Evolutionary conservation across 768 basidiomycete species (phyloP).

Genomic region (Daedaleopsis nitida): DNA sequence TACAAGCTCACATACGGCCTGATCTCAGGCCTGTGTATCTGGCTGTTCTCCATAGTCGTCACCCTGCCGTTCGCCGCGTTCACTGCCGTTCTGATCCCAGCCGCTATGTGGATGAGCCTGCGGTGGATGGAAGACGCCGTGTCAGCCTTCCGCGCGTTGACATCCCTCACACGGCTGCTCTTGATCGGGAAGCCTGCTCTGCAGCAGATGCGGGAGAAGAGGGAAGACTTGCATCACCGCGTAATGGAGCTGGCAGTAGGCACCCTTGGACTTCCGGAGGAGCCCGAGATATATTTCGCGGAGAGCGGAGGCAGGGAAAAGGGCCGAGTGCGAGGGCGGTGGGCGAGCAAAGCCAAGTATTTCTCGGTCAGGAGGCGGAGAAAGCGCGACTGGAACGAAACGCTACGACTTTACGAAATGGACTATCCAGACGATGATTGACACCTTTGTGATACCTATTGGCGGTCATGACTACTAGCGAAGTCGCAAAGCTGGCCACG

Average conservation of each 20-base stretch:
- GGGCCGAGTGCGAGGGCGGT: constrained; percentile 63
- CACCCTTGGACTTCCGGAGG: constrained; percentile 60
- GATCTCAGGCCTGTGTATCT: constrained; percentile 70
- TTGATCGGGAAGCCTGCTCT: constrained; percentile 61
- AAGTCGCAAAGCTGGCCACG: no score
- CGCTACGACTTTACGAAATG: constrained; percentile 77
- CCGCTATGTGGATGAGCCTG: constrained; percentile 86
- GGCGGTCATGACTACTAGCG: background rate
- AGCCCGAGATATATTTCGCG: constrained; percentile 70
- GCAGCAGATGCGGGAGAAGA: constrained; percentile 50
- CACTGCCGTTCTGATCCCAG: constrained; percentile 63
- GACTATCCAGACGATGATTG: constrained; percentile 71
- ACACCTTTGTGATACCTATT: background rate
- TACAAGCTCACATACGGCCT: constrained; percentile 87
- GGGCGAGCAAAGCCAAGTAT: constrained; percentile 75
- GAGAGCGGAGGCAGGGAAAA: constrained; percentile 65
- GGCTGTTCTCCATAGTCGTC: constrained; percentile 51
- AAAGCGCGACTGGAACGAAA: constrained; percentile 92
- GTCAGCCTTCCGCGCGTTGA: constrained; percentile 75
- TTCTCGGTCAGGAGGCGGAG: constrained; percentile 78
- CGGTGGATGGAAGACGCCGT: constrained; percentile 88
- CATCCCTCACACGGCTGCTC: constrained; percentile 61
- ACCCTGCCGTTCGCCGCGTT: constrained; percentile 65
- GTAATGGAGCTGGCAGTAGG: constrained; percentile 65
- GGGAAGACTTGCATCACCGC: constrained; percentile 61